A percentile compares a stretch with the other conserved stretches of the same genome.
Conservation (phyloP, 1,284 basidiomycete species). For the Hymenochaete sp. region DNA sequence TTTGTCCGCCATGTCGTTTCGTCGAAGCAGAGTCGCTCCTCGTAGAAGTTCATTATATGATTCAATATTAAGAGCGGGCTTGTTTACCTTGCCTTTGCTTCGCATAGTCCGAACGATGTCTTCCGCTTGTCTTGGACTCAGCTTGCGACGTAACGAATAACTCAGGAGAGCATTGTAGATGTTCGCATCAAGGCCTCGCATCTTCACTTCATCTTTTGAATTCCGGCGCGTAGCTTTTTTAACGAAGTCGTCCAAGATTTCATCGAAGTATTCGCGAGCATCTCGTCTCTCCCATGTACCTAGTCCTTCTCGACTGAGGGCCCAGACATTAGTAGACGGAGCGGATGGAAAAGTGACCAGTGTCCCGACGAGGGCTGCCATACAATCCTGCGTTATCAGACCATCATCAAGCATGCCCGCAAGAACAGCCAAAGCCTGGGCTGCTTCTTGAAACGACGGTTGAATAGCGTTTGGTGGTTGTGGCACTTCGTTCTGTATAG, state of each 20-base stretch:
- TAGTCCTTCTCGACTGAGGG: conserved; percentile 26
- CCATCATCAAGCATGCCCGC: conserved; percentile 42
- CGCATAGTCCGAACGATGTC: conserved; percentile 49
- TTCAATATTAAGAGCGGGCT: conserved; percentile 31
- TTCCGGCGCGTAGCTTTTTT: conserved; percentile 17
- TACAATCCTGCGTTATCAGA: conserved; percentile 35
- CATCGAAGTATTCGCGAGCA: conserved; percentile 51
- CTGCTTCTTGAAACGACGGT: conserved; percentile 21
- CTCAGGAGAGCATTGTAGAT: conserved; percentile 56
- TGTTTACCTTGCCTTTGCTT: neutral
- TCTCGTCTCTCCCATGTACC: conserved; percentile 26
- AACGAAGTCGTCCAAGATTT: conserved; percentile 42
- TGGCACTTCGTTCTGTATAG: neutral
- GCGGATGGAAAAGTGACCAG: conserved; percentile 45
- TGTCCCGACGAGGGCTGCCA: conserved; percentile 38
- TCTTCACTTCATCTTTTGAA: neutral
- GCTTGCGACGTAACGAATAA: conserved; percentile 54
- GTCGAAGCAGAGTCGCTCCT: conserved; percentile 43
- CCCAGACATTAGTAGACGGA: conserved; percentile 34
- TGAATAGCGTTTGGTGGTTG: conserved; percentile 8
- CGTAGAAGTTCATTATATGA: conserved; percentile 55
- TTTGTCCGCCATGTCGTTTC: conserved; percentile 33
- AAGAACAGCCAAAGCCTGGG: conserved; percentile 56
- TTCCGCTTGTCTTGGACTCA: conserved; percentile 39
- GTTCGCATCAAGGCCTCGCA: neutral